phyloP scores from a whole-genome alignment of 768 basidiomycete species.

The Phanerochaete carnosa region DNA sequence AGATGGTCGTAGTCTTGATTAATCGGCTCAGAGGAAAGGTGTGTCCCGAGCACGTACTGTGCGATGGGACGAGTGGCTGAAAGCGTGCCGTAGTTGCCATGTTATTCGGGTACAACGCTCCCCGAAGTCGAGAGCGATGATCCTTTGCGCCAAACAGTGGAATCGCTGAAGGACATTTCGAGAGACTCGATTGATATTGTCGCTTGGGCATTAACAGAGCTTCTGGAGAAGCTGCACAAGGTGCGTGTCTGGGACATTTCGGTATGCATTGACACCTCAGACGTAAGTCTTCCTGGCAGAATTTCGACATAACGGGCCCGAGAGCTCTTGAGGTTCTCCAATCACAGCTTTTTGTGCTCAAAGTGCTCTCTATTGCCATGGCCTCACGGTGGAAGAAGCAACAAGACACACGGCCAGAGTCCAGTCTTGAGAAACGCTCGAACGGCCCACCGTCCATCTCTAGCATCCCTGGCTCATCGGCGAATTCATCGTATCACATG shows the following conservation, averaged over 20 bases:
- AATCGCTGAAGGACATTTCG: conserved; percentile 78
- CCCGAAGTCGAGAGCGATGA: conserved; percentile 73
- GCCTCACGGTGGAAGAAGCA: conserved; percentile 69
- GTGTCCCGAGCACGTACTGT: conserved; percentile 12
- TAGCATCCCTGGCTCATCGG: conserved; percentile 31
- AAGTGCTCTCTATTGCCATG: conserved; percentile 75
- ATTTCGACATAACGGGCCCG: conserved; percentile 49
- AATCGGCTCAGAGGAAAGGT: conserved; percentile 82
- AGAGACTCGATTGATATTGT: conserved; percentile 78
- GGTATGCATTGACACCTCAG: not conserved
- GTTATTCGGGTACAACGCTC: conserved; percentile 73
- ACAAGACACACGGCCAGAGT: conserved; percentile 37
- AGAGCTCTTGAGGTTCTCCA: conserved; percentile 72
- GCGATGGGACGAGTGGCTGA: not conserved
- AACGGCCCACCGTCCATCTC: conserved; percentile 26
- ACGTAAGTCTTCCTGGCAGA: conserved; percentile 30
- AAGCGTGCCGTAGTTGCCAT: conserved; percentile 60
- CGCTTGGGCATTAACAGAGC: conserved; percentile 70
- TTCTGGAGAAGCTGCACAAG: conserved; percentile 75
- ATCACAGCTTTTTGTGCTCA: conserved; percentile 82
- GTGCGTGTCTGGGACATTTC: conserved; percentile 34
- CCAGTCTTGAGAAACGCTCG: conserved; percentile 36
- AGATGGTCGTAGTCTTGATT: conserved; percentile 77
- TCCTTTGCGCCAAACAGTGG: conserved; percentile 71
- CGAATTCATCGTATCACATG: conserved; percentile 25